Evolutionary conservation across 2,329 filamentous ascomycete genomes (phyloP).

Genomic region (Camillea tinctor): DNA sequence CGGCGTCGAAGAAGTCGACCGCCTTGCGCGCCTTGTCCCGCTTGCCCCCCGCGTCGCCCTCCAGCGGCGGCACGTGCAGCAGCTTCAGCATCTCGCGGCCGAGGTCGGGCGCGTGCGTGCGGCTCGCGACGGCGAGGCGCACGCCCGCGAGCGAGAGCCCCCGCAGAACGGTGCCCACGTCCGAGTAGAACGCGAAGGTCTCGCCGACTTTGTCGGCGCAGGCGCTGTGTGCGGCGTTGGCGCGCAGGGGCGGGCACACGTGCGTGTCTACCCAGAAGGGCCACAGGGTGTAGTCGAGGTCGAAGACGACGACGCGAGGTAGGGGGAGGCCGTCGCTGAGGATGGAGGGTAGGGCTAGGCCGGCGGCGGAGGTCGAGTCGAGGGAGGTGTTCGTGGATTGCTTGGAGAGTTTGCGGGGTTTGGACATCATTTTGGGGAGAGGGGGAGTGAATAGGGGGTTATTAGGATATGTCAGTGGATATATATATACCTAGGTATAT

Average conservation of each 20-base stretch:
- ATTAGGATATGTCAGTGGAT: neutral
- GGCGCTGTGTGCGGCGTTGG: constrained; percentile 40
- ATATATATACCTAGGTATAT: neutral
- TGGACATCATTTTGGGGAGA: neutral
- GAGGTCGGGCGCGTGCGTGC: constrained; percentile 76
- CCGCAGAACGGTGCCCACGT: constrained; percentile 66
- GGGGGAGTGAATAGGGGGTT: neutral
- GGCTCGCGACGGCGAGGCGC: constrained; percentile 71
- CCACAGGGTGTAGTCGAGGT: constrained; percentile 98
- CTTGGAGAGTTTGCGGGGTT: constrained; percentile 28
- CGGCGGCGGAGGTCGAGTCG: neutral
- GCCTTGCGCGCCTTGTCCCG: constrained; percentile 43
- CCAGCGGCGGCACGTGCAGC: constrained; percentile 55
- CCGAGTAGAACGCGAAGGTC: constrained; percentile 67
- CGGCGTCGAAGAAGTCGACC: constrained; percentile 59
- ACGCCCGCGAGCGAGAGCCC: constrained; percentile 50
- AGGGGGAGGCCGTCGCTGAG: constrained; percentile 63
- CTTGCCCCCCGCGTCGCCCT: constrained; percentile 9
- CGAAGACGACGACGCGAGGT: constrained; percentile 84
- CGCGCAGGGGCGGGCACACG: constrained; percentile 69
- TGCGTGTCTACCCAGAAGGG: constrained; percentile 98
- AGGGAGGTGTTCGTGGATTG: constrained; percentile 24
- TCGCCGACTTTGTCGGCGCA: constrained; percentile 60
- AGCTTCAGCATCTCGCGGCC: constrained; percentile 78
- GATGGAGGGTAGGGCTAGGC: constrained; percentile 34